phyloP scores from a whole-genome alignment of 129 eudicot species.

The Escallonia herrerae region DNA sequence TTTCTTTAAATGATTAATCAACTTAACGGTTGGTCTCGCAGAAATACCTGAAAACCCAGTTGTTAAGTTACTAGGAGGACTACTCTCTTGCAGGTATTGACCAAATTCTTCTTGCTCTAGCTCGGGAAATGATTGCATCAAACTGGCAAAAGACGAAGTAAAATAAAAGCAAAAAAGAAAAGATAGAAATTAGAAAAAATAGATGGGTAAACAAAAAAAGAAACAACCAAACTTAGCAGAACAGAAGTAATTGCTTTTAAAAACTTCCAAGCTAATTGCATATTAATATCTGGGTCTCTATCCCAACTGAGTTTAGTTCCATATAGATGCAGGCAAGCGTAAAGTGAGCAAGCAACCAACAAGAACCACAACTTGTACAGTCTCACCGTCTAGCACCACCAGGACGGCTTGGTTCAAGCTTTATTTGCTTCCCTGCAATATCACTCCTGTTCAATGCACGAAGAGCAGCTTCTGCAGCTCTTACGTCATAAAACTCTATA shows the following conservation, averaged over 20 bases:
- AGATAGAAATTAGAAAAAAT: not conserved
- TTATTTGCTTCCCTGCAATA: constrained; percentile 60
- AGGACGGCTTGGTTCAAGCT: constrained; percentile 56
- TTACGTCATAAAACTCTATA: constrained; percentile 74
- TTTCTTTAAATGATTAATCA: not conserved
- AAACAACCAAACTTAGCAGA: not conserved
- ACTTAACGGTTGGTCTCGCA: not conserved
- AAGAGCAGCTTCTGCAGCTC: constrained; percentile 85
- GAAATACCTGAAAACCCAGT: constrained; percentile 47
- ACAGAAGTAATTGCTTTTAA: not conserved
- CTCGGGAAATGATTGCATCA: constrained; percentile 46
- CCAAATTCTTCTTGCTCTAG: constrained; percentile 50
- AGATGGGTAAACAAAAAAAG: not conserved
- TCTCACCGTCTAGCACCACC: constrained; percentile 44
- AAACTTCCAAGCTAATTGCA: not conserved
- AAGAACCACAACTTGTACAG: not conserved
- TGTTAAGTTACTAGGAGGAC: constrained; percentile 36
- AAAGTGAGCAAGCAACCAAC: not conserved
- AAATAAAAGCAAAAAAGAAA: not conserved
- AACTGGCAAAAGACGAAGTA: constrained; percentile 28
- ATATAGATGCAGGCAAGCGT: not conserved
- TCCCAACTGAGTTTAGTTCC: too few relatives aligned
- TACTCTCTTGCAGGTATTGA: constrained; percentile 48
- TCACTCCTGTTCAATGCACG: constrained; percentile 68
- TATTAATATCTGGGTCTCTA: too few relatives aligned